Conservation (phyloP, 2,329 filamentous ascomycete genomes). For the Fusarium camptoceras region DNA sequence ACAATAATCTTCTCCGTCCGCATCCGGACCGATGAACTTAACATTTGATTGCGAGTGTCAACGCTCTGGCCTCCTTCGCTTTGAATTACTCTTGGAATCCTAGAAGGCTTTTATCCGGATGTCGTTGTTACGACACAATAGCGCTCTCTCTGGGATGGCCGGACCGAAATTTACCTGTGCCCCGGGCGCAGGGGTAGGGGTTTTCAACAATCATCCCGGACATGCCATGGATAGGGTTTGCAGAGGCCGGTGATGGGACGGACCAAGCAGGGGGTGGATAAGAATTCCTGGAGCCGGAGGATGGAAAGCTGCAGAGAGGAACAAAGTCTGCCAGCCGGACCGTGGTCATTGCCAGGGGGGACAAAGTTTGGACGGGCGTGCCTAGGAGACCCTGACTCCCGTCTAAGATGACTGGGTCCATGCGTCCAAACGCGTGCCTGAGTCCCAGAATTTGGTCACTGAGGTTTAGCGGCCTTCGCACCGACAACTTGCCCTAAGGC, state of each 20-base stretch:
- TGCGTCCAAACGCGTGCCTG: constrained; percentile 44
- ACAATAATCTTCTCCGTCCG: constrained; percentile 1
- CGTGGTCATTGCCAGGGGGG: constrained; percentile 28
- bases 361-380: constrained; percentile 30
- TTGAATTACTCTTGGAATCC: constrained; percentile 34
- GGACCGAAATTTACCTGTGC: constrained; percentile 45
- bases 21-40: constrained; percentile 31
- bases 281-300: constrained; percentile 47
- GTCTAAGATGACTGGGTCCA: constrained; percentile 31
- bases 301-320: constrained; percentile 33
- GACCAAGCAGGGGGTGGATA: constrained; percentile 36
- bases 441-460: constrained; percentile 49
- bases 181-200: constrained; percentile 36
- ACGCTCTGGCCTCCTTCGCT: constrained; percentile 33
- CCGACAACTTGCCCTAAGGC: constrained; percentile 47
- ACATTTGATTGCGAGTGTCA: constrained; percentile 40
- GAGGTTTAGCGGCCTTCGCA: constrained; percentile 48
- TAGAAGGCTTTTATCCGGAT: constrained; percentile 39
- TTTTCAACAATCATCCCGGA: constrained; percentile 35
- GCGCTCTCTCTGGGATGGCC: constrained; percentile 34
- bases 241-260: constrained; percentile 29
- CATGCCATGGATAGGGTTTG: constrained; percentile 41
- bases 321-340: constrained; percentile 14
- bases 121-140: constrained; percentile 36
- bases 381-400: constrained; percentile 38